These are phyloP conservation scores for Fusarium redolens DNA, from an alignment of 2,329 filamentous ascomycete species.

Conservation along the genomic window DNA sequence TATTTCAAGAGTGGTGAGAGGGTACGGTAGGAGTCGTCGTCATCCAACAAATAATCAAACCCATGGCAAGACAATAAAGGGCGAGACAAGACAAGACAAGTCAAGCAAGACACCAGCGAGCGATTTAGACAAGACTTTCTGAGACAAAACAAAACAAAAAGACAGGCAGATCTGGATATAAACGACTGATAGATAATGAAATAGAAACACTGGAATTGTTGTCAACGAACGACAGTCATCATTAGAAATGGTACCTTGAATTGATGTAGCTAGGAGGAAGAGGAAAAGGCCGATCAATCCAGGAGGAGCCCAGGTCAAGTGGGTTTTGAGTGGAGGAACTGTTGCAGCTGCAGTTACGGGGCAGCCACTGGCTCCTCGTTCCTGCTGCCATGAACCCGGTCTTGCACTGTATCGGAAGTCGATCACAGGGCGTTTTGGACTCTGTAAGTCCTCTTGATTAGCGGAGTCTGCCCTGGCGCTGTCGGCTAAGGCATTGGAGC, in stretches of 20 bases:
- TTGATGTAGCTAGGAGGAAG: conserved; percentile 23
- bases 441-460: conserved; percentile 5
- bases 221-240: conserved; percentile 28
- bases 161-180: not conserved
- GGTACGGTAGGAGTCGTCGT: conserved; percentile 35
- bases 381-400: not conserved
- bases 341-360: not conserved
- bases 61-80: conserved; percentile 22
- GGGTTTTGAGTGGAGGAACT: not conserved
- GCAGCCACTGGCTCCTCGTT: conserved; percentile 8
- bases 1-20: conserved; percentile 28
- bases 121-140: conserved; percentile 15
- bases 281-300: conserved; percentile 4
- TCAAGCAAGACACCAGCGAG: conserved; percentile 18
- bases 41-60: conserved; percentile 35
- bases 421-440: conserved; percentile 14
- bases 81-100: conserved; percentile 3
- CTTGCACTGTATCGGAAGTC: not conserved
- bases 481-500: not conserved
- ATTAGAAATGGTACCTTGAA: conserved; percentile 12
- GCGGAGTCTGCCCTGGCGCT: conserved; percentile 1
- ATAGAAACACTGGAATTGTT: not conserved
- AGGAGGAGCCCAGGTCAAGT: not conserved
- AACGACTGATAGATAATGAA: conserved; percentile 9
- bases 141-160: conserved; percentile 14